These are phyloP conservation scores for Themeda triandra DNA, from an alignment of 176 grass and related monocot species.

Conservation along the genomic window DNA sequence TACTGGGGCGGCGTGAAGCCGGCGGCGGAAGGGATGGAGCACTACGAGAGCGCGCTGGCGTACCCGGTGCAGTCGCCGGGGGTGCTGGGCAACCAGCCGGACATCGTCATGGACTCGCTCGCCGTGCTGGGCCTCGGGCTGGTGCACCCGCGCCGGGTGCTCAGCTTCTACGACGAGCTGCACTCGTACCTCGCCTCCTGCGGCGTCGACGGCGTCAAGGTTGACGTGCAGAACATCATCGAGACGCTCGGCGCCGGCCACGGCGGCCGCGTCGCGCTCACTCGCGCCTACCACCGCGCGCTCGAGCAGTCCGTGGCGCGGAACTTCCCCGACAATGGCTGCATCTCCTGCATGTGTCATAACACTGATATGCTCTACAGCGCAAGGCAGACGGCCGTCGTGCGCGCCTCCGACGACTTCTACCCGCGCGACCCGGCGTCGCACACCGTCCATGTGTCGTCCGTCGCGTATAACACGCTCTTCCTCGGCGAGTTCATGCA, in stretches of 20 bases:
- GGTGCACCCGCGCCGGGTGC: slow-evolving; percentile 52
- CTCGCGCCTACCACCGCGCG: slow-evolving; percentile 55
- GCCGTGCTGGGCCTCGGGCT: slow-evolving; percentile 61
- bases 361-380: slow-evolving; percentile 72
- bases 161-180: slow-evolving; percentile 68
- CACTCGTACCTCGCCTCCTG: slow-evolving; percentile 65
- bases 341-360: slow-evolving; percentile 85
- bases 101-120: slow-evolving; percentile 77
- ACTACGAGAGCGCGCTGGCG: slow-evolving; percentile 52
- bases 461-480: slow-evolving; percentile 77
- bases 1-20: slow-evolving; percentile 89
- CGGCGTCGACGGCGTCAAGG: slow-evolving; percentile 87
- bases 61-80: slow-evolving; percentile 71
- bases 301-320: slow-evolving; percentile 65
- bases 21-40: slow-evolving; percentile 47
- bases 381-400: slow-evolving; percentile 58
- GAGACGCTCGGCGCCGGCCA: slow-evolving; percentile 73
- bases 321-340: slow-evolving; percentile 79
- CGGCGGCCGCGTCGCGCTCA: slow-evolving; percentile 65
- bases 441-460: slow-evolving; percentile 71
- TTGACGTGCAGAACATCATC: slow-evolving; percentile 87
- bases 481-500: slow-evolving; percentile 98
- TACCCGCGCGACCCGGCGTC: slow-evolving; percentile 87
- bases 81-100: slow-evolving; percentile 69
- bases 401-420: slow-evolving; percentile 83